Evolutionary conservation across 164 flowering plant species (phyloP).

Genomic region (Liquidambar formosana): DNA sequence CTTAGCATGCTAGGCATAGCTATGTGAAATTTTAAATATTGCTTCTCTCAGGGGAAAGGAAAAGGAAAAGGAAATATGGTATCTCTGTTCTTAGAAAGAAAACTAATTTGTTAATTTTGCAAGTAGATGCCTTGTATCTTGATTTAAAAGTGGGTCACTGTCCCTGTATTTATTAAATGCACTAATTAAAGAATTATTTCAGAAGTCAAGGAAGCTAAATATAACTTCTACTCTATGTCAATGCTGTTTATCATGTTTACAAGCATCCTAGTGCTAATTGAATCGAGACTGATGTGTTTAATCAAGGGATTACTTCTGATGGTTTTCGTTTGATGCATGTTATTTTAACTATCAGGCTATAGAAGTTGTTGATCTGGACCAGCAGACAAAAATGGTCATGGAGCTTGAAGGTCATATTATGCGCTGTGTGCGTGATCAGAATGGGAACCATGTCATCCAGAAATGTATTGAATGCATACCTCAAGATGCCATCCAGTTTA

Average conservation of each 20-base stretch:
- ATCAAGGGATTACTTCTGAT: neutral
- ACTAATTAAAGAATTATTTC: too few relatives aligned
- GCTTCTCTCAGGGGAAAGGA: neutral
- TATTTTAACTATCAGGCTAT: constrained; percentile 41
- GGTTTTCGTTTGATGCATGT: neutral
- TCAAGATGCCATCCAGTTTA: constrained; percentile 53
- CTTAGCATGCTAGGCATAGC: neutral
- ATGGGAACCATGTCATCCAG: constrained; percentile 73
- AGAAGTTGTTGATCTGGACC: constrained; percentile 64
- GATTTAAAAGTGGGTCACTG: neutral
- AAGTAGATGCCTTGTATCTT: neutral
- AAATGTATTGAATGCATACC: constrained; percentile 75
- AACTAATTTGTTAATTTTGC: neutral
- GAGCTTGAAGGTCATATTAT: constrained; percentile 61
- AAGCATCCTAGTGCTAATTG: neutral
- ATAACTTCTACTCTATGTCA: neutral
- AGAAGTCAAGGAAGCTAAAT: neutral
- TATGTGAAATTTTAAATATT: neutral
- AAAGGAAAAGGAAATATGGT: neutral
- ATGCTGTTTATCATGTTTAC: neutral
- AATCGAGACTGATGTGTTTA: neutral
- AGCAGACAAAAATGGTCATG: constrained; percentile 47
- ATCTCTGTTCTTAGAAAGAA: neutral
- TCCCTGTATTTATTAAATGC: neutral
- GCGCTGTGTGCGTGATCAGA: constrained; percentile 73